Conservation (phyloP, 2,329 filamentous ascomycete genomes). For the Tricladium varicosporioides region DNA sequence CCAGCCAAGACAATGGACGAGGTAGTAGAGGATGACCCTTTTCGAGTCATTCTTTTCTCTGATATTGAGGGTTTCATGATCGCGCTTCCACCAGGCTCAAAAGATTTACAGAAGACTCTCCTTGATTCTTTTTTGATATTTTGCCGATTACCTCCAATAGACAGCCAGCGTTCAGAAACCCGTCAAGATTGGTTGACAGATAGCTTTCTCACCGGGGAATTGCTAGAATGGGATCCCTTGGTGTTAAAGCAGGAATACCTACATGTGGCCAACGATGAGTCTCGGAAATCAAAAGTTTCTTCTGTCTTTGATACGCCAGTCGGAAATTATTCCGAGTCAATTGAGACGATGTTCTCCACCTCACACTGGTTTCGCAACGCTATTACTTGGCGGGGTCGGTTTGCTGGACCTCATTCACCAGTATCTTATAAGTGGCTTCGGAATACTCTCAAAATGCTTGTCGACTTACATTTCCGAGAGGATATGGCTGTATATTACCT, state of each 20-base stretch:
- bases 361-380: slow-evolving; percentile 46
- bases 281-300: slow-evolving; percentile 23
- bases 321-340: slow-evolving; percentile 33
- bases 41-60: slow-evolving; percentile 74
- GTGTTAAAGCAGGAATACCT: slow-evolving; percentile 13
- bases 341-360: slow-evolving; percentile 53
- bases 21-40: slow-evolving; percentile 75
- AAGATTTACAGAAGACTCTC: slow-evolving; percentile 44
- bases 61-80: slow-evolving; percentile 69
- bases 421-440: slow-evolving; percentile 44
- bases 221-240: slow-evolving; percentile 30
- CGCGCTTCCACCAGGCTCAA: slow-evolving; percentile 43
- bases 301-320: slow-evolving; percentile 24
- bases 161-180: slow-evolving; percentile 19
- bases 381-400: slow-evolving; percentile 23
- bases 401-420: slow-evolving; percentile 19
- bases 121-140: slow-evolving; percentile 72
- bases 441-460: slow-evolving; percentile 57
- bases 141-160: slow-evolving; percentile 57
- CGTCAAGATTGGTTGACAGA: slow-evolving; percentile 45
- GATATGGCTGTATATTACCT: slow-evolving; percentile 67
- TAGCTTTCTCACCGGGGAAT: slow-evolving; percentile 48
- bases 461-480: slow-evolving; percentile 44
- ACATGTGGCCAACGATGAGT: slow-evolving; percentile 14
- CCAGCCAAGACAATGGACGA: slow-evolving; percentile 76